Evolutionary conservation across 2,329 filamentous ascomycete species (phyloP).

Genomic region (Fusarium phyllophilum): DNA sequence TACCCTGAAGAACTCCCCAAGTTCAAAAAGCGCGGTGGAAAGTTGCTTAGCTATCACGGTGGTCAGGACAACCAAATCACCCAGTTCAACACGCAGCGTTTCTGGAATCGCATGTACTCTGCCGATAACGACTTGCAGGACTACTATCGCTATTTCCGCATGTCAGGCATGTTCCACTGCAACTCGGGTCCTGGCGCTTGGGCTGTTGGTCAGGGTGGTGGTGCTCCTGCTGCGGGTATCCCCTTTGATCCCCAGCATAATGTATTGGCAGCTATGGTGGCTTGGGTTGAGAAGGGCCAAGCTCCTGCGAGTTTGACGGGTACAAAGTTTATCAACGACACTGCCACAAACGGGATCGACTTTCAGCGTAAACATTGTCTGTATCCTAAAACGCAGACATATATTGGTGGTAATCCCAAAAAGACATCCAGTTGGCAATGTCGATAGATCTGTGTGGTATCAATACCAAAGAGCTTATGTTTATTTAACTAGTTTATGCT

Average conservation of each 20-base stretch:
- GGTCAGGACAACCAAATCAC: slow-evolving; percentile 32
- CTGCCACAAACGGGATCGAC: background rate
- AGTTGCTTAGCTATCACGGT: slow-evolving; percentile 18
- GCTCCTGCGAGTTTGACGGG: slow-evolving; percentile 55
- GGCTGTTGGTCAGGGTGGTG: slow-evolving; percentile 40
- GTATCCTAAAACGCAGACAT: slow-evolving; percentile 18
- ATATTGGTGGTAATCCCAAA: background rate
- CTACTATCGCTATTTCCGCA: slow-evolving; percentile 62
- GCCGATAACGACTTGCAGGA: slow-evolving; percentile 51
- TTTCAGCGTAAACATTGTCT: slow-evolving; percentile 22
- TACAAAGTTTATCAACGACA: slow-evolving; percentile 42
- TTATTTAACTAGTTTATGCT: accelerated
- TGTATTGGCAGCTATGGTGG: slow-evolving; percentile 58
- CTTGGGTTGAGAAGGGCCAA: slow-evolving; percentile 57
- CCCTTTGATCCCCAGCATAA: slow-evolving; percentile 53
- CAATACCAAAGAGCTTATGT: background rate
- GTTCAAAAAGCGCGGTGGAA: slow-evolving; percentile 26
- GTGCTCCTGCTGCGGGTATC: slow-evolving; percentile 26
- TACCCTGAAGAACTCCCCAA: background rate
- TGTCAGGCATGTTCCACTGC: slow-evolving; percentile 65
- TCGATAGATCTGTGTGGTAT: background rate
- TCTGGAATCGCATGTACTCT: slow-evolving; percentile 38
- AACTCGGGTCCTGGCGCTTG: slow-evolving; percentile 56
- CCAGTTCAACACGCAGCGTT: slow-evolving; percentile 35
- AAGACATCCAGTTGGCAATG: slow-evolving; percentile 6